Conservation (phyloP, 805 yeast species). For the Zygoascus flipseniorum region DNA sequence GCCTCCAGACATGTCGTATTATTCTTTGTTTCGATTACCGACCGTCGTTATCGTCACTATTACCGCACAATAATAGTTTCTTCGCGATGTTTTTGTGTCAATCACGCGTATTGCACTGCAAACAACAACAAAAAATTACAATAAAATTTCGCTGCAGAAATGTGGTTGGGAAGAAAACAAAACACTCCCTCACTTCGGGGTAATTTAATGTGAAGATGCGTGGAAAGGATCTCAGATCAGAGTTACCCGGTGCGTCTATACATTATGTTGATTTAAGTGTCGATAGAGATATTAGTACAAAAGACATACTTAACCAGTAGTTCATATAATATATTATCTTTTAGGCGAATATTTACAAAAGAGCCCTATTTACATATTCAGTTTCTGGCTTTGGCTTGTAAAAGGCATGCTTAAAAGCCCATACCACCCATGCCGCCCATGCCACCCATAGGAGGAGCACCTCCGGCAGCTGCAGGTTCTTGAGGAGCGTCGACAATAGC, state of each 20-base stretch:
- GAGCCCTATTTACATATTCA: conserved; percentile 1
- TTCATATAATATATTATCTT: background rate
- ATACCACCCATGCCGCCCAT: conserved; percentile 31
- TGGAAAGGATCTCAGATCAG: background rate
- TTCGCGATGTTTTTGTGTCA: background rate
- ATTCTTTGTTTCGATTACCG: background rate
- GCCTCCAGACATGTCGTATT: conserved; percentile 63
- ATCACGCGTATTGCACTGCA: background rate
- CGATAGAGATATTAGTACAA: too few relatives aligned
- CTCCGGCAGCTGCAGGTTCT: conserved; percentile 52
- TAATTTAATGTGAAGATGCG: background rate
- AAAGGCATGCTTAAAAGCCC: conserved; percentile 15
- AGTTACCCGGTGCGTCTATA: background rate
- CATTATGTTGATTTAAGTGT: too few relatives aligned
- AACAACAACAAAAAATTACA: background rate
- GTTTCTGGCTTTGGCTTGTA: background rate
- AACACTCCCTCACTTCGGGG: background rate
- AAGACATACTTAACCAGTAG: background rate
- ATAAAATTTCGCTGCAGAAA: background rate
- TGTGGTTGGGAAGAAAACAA: conserved; percentile 1
- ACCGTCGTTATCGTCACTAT: background rate
- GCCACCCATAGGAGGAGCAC: conserved; percentile 63
- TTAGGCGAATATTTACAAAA: background rate
- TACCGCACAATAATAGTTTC: background rate
- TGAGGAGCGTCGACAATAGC: conserved; percentile 92